These are phyloP conservation scores for Erysimum cheiranthoides DNA, from an alignment of 345 rosid genomes.

Conservation along the genomic window DNA sequence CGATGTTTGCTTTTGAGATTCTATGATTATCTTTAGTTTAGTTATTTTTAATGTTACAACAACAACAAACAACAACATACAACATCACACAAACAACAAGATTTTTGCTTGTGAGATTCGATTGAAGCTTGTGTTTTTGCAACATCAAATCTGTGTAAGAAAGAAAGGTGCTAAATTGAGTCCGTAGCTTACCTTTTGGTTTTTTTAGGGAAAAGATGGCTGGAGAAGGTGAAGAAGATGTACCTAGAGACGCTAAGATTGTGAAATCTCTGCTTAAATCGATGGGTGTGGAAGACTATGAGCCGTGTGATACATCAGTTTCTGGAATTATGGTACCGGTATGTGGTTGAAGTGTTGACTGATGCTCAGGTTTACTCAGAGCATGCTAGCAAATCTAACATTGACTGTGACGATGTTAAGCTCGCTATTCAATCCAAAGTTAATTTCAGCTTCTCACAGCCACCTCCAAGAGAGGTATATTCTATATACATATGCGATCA, in stretches of 20 bases:
- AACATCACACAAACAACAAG: no score
- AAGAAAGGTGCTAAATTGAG: background rate
- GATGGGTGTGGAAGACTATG: conserved; percentile 92
- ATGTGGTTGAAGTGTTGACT: conserved; percentile 75
- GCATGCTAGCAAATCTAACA: conserved; percentile 80
- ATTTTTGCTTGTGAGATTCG: background rate
- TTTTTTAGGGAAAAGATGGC: conserved; percentile 50
- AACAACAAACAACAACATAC: no score
- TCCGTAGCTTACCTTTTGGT: background rate
- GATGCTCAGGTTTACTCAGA: conserved; percentile 94
- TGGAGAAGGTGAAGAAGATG: conserved; percentile 59
- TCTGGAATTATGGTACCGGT: conserved; percentile 90
- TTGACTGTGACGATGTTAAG: conserved; percentile 87
- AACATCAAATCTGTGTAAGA: conserved; percentile 10
- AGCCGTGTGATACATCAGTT: conserved; percentile 89
- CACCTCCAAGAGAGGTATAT: conserved; percentile 90
- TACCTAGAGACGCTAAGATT: conserved; percentile 92
- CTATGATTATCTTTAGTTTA: background rate
- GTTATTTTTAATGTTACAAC: background rate
- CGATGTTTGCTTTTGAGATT: no score
- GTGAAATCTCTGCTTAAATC: conserved; percentile 82
- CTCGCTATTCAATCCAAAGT: conserved; percentile 92
- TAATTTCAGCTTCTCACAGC: conserved; percentile 91
- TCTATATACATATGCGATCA: no score
- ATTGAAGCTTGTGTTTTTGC: conserved; percentile 3